phyloP scores from a whole-genome alignment of 306 rosid genomes.

The Vigna radiata region DNA sequence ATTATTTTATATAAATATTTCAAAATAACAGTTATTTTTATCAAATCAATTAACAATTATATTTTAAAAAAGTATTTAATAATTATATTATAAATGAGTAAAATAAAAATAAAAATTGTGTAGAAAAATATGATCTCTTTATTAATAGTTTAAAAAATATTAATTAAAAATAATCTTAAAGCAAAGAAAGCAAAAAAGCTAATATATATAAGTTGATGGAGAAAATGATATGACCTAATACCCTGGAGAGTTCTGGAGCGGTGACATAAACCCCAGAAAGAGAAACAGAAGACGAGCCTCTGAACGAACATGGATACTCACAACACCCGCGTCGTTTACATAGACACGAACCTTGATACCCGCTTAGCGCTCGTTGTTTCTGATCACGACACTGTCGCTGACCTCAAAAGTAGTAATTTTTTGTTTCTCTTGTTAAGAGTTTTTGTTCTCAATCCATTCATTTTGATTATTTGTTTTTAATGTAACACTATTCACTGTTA shows the following conservation, averaged over 20 bases:
- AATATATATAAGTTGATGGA: no score
- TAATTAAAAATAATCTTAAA: no score
- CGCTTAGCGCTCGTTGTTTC: slow-evolving; percentile 65
- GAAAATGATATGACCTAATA: no score
- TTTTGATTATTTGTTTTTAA: neutral
- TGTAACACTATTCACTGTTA: neutral
- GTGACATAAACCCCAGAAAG: slow-evolving; percentile 11
- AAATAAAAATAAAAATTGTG: no score
- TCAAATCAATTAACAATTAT: no score
- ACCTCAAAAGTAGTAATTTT: slow-evolving; percentile 63
- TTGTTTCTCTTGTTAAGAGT: neutral
- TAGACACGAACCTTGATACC: slow-evolving; percentile 76
- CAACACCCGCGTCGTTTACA: slow-evolving; percentile 55
- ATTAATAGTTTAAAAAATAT: no score
- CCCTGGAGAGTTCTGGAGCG: neutral
- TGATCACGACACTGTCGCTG: slow-evolving; percentile 58
- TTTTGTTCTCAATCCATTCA: neutral
- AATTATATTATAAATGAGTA: no score
- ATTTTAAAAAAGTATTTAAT: no score
- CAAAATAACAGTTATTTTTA: no score
- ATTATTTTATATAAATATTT: no score
- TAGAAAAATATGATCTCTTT: no score
- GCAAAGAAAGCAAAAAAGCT: no score
- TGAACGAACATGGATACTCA: slow-evolving; percentile 11
- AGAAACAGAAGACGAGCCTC: neutral